A percentile compares a stretch with the other conserved stretches of the same genome.
Evolutionary conservation across 768 basidiomycete species (phyloP).

Genomic region (Gautieria morchelliformis): DNA sequence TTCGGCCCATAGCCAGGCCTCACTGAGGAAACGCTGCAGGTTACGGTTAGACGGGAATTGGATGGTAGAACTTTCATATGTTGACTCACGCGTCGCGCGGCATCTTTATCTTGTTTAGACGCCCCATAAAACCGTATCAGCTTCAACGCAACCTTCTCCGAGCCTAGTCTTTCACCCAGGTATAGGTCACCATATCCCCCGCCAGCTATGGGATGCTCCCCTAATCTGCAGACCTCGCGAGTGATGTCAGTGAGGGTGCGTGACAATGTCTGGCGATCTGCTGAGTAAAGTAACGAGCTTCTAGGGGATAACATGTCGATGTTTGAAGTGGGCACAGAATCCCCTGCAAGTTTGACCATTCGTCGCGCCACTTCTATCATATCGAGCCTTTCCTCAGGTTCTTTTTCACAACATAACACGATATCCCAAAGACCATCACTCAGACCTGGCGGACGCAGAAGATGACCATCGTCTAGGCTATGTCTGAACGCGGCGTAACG

Average conservation of each 20-base stretch:
- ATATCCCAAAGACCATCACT: neutral
- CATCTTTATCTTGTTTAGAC: neutral
- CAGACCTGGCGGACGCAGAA: neutral
- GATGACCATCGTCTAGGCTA: neutral
- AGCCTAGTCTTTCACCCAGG: conserved; percentile 8
- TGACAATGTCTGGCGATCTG: neutral
- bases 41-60: too few species aligned
- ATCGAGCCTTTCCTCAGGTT: neutral
- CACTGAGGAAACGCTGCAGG: conserved; percentile 5
- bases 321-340: neutral
- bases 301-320: neutral
- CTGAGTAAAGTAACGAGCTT: neutral
- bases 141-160: conserved; percentile 9
- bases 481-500: neutral
- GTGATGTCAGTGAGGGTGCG: conserved; percentile 7
- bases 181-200: conserved; percentile 11
- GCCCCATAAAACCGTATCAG: conserved; percentile 8
- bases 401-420: neutral
- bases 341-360: neutral
- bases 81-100: neutral
- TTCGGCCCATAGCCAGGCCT: neutral
- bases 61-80: neutral
- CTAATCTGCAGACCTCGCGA: conserved; percentile 5
- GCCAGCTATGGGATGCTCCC: conserved; percentile 8
- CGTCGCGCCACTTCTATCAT: neutral